These are phyloP conservation scores for Saccharomycopsis crataegensis DNA, from an alignment of 1,139 yeast species.

Conservation along the genomic window DNA sequence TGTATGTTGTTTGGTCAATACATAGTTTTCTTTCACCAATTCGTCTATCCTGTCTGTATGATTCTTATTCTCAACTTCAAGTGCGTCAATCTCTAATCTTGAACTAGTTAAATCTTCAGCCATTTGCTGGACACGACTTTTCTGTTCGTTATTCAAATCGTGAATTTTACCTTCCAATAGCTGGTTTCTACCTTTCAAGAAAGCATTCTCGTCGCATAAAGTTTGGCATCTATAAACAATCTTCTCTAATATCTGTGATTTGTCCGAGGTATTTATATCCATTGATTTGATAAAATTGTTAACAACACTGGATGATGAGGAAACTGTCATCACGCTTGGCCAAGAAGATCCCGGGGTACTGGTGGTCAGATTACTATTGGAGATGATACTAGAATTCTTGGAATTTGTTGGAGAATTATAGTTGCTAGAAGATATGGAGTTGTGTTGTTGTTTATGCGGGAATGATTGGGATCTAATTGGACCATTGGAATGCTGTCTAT, in stretches of 20 bases:
- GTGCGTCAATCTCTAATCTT: background rate
- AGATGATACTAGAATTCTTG: too few species aligned
- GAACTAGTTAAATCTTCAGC: background rate
- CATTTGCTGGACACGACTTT: background rate
- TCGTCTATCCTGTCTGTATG: background rate
- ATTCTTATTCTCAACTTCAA: background rate
- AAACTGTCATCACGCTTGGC: constrained; percentile 1
- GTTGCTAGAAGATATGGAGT: background rate
- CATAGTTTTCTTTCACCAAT: background rate
- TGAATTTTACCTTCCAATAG: constrained; percentile 5
- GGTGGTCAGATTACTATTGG: background rate
- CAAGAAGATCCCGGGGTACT: background rate
- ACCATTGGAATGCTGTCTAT: too few species aligned
- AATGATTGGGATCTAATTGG: too few species aligned
- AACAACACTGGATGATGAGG: background rate
- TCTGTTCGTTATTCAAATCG: background rate
- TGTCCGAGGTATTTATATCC: constrained; percentile 1
- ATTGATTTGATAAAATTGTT: constrained; percentile 1
- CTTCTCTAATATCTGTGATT: constrained; percentile 9
- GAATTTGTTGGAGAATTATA: too few species aligned
- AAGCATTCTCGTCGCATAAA: constrained; percentile 13
- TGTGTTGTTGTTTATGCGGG: background rate
- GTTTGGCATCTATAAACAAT: constrained; percentile 8
- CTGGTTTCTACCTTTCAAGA: constrained; percentile 12
- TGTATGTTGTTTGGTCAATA: background rate